Percentiles rank a stretch among this genome's conserved stretches.
These are phyloP conservation scores for Juncus inflexus DNA, from an alignment of 176 grass and related monocot genomes.

Conservation along the genomic window DNA sequence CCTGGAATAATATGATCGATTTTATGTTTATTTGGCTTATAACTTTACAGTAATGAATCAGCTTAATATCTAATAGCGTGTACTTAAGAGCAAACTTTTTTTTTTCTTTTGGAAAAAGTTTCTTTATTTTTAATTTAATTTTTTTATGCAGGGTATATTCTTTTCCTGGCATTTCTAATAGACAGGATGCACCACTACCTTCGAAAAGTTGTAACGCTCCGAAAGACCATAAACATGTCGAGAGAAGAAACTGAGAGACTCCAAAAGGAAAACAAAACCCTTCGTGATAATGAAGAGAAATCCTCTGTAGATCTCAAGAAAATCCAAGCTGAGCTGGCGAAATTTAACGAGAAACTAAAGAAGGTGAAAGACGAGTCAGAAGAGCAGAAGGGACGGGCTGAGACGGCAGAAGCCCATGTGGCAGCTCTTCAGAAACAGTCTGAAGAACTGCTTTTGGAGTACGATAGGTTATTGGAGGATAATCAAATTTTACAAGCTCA, in stretches of 20 bases:
- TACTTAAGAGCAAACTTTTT: not conserved
- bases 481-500: constrained; percentile 83
- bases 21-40: too few species aligned
- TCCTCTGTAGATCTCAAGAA: constrained; percentile 43
- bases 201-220: constrained; percentile 48
- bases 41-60: too few species aligned
- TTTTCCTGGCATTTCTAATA: constrained; percentile 80
- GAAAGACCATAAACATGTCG: constrained; percentile 46
- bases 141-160: constrained; percentile 51
- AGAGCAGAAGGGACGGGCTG: constrained; percentile 44
- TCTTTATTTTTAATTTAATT: constrained; percentile 10
- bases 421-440: constrained; percentile 73
- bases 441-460: constrained; percentile 74
- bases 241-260: constrained; percentile 73
- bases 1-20: too few species aligned
- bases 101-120: not conserved
- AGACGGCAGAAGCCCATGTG: constrained; percentile 56
- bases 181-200: constrained; percentile 79
- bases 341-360: constrained; percentile 50
- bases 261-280: constrained; percentile 51
- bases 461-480: constrained; percentile 80
- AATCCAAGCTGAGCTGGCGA: constrained; percentile 46
- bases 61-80: too few species aligned
- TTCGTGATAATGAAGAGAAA: constrained; percentile 58
- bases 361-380: constrained; percentile 51